Percentiles rank a stretch among this genome's conserved stretches.
Evolutionary conservation across 2,329 filamentous ascomycete genomes (phyloP).

Genomic region (Sporothrix variecibatus): DNA sequence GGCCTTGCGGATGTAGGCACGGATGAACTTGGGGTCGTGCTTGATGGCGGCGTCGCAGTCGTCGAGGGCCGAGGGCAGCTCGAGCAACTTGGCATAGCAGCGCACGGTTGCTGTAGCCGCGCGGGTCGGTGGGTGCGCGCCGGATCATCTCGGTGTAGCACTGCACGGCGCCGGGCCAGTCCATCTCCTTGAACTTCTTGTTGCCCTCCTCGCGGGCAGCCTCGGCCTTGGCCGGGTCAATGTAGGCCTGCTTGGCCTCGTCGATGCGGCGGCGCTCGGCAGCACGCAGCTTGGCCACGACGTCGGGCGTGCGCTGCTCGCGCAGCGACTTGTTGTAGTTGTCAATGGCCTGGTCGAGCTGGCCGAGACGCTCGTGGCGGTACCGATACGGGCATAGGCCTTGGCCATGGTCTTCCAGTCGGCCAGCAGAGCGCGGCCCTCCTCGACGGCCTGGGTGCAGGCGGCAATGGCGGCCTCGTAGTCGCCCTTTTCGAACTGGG

Average conservation of each 20-base stretch:
- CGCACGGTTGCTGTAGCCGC: constrained; percentile 98
- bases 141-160: constrained; percentile 97
- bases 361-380: constrained; percentile 87
- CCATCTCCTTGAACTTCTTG: constrained; percentile 92
- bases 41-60: constrained; percentile 92
- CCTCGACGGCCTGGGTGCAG: constrained; percentile 84
- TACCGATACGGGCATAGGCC: constrained; percentile 93
- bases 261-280: constrained; percentile 86
- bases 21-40: constrained; percentile 88
- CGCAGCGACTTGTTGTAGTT: constrained; percentile 93
- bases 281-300: constrained; percentile 86
- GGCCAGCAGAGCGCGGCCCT: constrained; percentile 84
- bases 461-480: constrained; percentile 82
- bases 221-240: constrained; percentile 90
- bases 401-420: constrained; percentile 99
- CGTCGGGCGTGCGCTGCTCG: constrained; percentile 93
- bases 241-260: constrained; percentile 73
- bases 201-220: constrained; percentile 94
- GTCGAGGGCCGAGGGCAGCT: constrained; percentile 88
- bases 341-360: constrained; percentile 76
- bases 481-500: constrained; percentile 94
- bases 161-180: constrained; percentile 93
- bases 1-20: constrained; percentile 94
- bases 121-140: constrained; percentile 86
- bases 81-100: constrained; percentile 96